Conservation (phyloP, 225 moss, liverwort and hornwort species). For the Bryum argenteum region DNA sequence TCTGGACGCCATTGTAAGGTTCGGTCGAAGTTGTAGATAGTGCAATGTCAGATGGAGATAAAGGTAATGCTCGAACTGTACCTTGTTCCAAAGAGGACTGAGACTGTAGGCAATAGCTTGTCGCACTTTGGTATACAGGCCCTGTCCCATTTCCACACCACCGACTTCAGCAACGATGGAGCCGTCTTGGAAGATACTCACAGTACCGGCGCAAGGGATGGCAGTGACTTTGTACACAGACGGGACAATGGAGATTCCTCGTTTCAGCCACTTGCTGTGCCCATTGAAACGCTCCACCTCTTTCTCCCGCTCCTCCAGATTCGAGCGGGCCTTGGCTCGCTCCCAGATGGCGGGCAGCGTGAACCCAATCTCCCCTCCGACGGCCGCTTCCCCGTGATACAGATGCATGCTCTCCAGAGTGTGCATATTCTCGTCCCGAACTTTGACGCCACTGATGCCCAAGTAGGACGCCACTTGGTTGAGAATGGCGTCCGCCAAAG, state of each 20-base stretch:
- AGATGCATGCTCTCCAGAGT: slow-evolving; percentile 36
- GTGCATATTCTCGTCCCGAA: slow-evolving; percentile 71
- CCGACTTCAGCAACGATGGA: slow-evolving; percentile 76
- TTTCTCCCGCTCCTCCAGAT: slow-evolving; percentile 39
- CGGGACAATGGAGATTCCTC: slow-evolving; percentile 39
- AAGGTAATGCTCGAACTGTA: too few species aligned
- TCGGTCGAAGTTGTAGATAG: too few species aligned
- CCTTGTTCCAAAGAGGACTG: slow-evolving; percentile 41
- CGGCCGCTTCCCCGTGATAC: slow-evolving; percentile 2
- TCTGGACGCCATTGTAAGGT: too few species aligned
- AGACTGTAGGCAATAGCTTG: slow-evolving; percentile 65
- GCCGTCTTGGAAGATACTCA: slow-evolving; percentile 62
- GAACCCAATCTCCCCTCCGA: slow-evolving; percentile 30
- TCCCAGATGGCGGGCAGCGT: slow-evolving; percentile 56
- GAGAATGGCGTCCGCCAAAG: slow-evolving; percentile 56
- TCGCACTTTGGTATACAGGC: slow-evolving; percentile 75
- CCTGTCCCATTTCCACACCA: slow-evolving; percentile 90
- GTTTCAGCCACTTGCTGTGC: slow-evolving; percentile 66
- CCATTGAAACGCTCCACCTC: slow-evolving; percentile 56
- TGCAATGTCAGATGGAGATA: too few species aligned
- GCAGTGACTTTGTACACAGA: slow-evolving; percentile 28
- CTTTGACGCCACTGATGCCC: slow-evolving; percentile 44
- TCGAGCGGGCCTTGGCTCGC: slow-evolving; percentile 42
- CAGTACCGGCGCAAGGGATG: slow-evolving; percentile 29
- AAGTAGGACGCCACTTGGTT: slow-evolving; percentile 67